Evolutionary conservation across 2,329 filamentous ascomycete species (phyloP).

Genomic region (Trichothecium sympodiale): DNA sequence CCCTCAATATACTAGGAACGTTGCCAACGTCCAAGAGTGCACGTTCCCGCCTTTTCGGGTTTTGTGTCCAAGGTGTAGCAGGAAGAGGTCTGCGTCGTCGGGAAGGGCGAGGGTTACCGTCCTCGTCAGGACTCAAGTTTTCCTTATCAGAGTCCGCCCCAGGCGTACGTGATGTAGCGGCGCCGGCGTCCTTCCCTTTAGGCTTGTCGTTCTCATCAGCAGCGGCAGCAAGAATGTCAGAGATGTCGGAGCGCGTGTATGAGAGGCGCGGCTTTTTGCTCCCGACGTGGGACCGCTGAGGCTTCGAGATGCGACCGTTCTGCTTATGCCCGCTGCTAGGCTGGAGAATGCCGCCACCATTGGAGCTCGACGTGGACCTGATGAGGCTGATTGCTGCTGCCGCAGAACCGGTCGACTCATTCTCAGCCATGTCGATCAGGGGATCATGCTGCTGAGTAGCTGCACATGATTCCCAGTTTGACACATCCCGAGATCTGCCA

Average conservation of each 20-base stretch:
- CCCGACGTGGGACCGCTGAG: slow-evolving; percentile 13
- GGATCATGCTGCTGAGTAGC: slow-evolving; percentile 71
- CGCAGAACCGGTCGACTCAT: slow-evolving; percentile 69
- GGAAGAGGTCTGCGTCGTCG: slow-evolving; percentile 23
- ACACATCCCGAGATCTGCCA: slow-evolving; percentile 74
- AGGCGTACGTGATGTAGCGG: slow-evolving; percentile 25
- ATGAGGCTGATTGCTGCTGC: slow-evolving; percentile 73
- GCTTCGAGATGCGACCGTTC: slow-evolving; percentile 36
- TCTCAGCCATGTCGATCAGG: slow-evolving; percentile 68
- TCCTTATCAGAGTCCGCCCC: slow-evolving; percentile 78
- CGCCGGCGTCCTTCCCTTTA: slow-evolving; percentile 21
- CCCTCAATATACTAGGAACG: too few relatives aligned
- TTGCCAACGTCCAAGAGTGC: too few relatives aligned
- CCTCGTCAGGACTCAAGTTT: slow-evolving; percentile 61
- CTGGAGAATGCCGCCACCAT: slow-evolving; percentile 40
- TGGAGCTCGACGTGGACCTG: slow-evolving; percentile 35
- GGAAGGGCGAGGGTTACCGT: slow-evolving; percentile 24
- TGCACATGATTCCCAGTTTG: slow-evolving; percentile 85
- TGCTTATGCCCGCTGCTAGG: slow-evolving; percentile 50
- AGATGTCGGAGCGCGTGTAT: neutral
- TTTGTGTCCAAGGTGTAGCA: slow-evolving; percentile 14
- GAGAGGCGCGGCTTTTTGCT: slow-evolving; percentile 7
- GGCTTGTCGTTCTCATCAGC: slow-evolving; percentile 8
- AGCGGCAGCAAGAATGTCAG: neutral
- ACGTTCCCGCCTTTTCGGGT: slow-evolving; percentile 11